phyloP scores from a whole-genome alignment of 2,329 filamentous ascomycete species.

The Hyphodiscus sp. region DNA sequence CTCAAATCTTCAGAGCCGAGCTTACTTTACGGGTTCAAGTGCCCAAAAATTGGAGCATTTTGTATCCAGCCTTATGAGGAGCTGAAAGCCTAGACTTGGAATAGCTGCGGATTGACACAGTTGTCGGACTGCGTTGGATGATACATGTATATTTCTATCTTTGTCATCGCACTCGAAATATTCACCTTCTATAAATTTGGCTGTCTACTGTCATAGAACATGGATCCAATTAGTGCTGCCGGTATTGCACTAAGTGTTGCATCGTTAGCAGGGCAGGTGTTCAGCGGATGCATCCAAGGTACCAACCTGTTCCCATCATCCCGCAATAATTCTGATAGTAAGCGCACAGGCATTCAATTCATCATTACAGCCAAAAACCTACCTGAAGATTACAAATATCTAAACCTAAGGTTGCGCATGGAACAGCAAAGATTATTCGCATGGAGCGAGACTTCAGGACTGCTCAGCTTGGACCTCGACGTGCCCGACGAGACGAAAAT shows the following conservation, averaged over 20 bases:
- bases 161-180: too few relatives aligned
- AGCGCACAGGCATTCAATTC: conserved; percentile 37
- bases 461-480: conserved; percentile 39
- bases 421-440: conserved; percentile 44
- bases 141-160: too few relatives aligned
- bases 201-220: conserved; percentile 9
- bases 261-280: conserved; percentile 40
- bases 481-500: conserved; percentile 36
- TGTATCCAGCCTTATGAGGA: neutral
- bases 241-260: conserved; percentile 34
- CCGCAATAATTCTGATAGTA: conserved; percentile 6
- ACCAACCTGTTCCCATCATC: conserved; percentile 1
- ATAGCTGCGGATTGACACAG: neutral
- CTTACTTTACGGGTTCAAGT: too few relatives aligned
- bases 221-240: conserved; percentile 28
- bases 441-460: conserved; percentile 43
- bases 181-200: neutral
- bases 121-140: too few relatives aligned
- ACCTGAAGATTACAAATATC: conserved; percentile 42
- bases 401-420: conserved; percentile 43
- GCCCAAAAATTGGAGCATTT: neutral
- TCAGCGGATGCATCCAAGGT: conserved; percentile 41
- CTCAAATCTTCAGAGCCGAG: too few relatives aligned
- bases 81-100: conserved; percentile 1
- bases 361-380: conserved; percentile 39